These are phyloP conservation scores for Penicillium crustosum DNA, from an alignment of 2,329 filamentous ascomycete species.

Conservation along the genomic window DNA sequence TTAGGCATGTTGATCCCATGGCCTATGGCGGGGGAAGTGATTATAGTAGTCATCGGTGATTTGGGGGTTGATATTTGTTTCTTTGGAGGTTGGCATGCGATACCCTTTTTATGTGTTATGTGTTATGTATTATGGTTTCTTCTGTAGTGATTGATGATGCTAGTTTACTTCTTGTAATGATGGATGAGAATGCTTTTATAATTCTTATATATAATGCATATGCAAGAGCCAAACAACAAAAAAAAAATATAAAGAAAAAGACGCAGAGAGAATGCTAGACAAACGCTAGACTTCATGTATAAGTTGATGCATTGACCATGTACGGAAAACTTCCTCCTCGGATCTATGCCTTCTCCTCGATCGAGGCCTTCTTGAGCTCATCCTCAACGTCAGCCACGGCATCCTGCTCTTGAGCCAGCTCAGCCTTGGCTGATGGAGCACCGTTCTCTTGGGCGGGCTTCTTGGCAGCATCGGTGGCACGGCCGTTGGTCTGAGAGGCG, in stretches of 20 bases:
- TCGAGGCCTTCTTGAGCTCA: slow-evolving; percentile 59
- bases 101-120: slow-evolving; percentile 17
- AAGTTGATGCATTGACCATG: slow-evolving; percentile 16
- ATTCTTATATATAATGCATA: slow-evolving; percentile 24
- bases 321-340: slow-evolving; percentile 4
- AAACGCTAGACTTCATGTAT: slow-evolving; percentile 24
- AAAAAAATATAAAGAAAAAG: slow-evolving; percentile 10
- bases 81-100: slow-evolving; percentile 7
- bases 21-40: slow-evolving; percentile 39
- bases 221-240: slow-evolving; percentile 9
- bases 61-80: not conserved
- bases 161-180: not conserved
- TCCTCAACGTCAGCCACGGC: slow-evolving; percentile 59
- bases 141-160: not conserved
- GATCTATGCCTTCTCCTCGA: slow-evolving; percentile 55
- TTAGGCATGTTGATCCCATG: slow-evolving; percentile 50
- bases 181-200: slow-evolving; percentile 10
- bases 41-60: slow-evolving; percentile 19
- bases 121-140: not conserved
- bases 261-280: slow-evolving; percentile 27
- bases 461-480: slow-evolving; percentile 53
- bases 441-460: slow-evolving; percentile 58
- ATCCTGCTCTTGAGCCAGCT: slow-evolving; percentile 58
- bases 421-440: slow-evolving; percentile 52
- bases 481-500: slow-evolving; percentile 43